These are phyloP conservation scores for Sherardia arvensis DNA, from an alignment of 257 asterid genomes.

Conservation along the genomic window DNA sequence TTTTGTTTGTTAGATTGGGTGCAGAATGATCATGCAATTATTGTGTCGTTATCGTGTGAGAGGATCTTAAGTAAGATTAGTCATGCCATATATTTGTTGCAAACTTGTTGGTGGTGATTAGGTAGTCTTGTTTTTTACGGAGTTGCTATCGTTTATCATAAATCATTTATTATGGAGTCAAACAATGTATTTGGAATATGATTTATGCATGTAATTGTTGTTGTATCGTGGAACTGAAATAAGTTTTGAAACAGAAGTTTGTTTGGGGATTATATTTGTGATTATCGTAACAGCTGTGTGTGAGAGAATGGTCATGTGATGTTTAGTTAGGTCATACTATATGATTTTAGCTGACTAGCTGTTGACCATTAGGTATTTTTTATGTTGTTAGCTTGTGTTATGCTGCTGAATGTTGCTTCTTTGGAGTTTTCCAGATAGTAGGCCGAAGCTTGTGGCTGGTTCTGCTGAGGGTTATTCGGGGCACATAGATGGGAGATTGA, in stretches of 20 bases:
- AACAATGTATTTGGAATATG: neutral
- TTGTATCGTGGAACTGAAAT: neutral
- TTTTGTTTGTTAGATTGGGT: too few species aligned
- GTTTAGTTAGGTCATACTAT: neutral
- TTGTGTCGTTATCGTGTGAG: too few species aligned
- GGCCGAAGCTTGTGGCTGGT: slow-evolving; percentile 80
- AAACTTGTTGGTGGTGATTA: too few species aligned
- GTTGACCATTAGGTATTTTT: neutral
- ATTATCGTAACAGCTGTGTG: neutral
- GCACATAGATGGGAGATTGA: slow-evolving; percentile 67
- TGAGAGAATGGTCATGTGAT: neutral
- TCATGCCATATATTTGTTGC: too few species aligned
- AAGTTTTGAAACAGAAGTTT: neutral
- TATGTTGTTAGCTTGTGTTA: neutral
- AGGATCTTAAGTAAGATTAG: too few species aligned
- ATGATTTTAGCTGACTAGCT: neutral
- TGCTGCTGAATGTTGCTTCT: neutral
- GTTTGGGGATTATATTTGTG: neutral
- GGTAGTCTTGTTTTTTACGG: too few species aligned
- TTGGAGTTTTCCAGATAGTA: slow-evolving; percentile 42
- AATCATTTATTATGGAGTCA: too few species aligned
- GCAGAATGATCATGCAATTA: too few species aligned
- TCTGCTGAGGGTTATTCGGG: slow-evolving; percentile 85
- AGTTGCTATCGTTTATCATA: too few species aligned
- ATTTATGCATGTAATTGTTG: too few species aligned